phyloP scores from a whole-genome alignment of 2,329 filamentous ascomycete genomes.

The Biscogniauxia mediterranea region DNA sequence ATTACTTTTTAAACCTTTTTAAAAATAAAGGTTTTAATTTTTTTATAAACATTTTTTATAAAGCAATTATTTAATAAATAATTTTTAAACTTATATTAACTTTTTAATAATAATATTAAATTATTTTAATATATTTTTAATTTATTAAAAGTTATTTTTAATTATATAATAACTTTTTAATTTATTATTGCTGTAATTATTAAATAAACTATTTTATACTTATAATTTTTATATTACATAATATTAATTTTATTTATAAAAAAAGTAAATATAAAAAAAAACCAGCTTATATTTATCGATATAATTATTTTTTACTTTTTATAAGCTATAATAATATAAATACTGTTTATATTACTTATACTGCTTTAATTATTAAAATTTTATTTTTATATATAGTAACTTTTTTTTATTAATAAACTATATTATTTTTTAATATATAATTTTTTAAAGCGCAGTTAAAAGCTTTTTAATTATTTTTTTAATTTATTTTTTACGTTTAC shows the following conservation, averaged over 20 bases:
- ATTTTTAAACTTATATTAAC: neutral
- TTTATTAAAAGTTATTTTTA: neutral
- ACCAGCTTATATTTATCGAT: neutral
- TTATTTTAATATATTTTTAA: conserved; percentile 1
- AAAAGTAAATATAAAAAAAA: neutral
- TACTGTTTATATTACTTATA: neutral
- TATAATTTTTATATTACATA: neutral
- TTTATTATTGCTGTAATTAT: neutral
- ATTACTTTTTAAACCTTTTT: neutral
- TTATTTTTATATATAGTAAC: neutral
- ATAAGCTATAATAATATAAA: conserved; percentile 1
- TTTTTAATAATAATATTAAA: neutral
- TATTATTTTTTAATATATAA: neutral
- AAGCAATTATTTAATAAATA: neutral
- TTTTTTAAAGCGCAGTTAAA: neutral
- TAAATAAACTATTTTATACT: neutral
- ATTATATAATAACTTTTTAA: neutral
- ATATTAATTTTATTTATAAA: neutral
- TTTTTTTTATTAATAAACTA: neutral
- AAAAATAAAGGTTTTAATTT: neutral
- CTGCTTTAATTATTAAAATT: neutral
- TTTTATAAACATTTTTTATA: neutral
- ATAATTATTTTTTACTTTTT: neutral
- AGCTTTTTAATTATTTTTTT: no score
- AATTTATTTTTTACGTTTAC: no score